A percentile compares a stretch with the other conserved stretches of the same genome.
Conservation (phyloP, 306 rosid genomes). For the Lithocarpus polystachyus region DNA sequence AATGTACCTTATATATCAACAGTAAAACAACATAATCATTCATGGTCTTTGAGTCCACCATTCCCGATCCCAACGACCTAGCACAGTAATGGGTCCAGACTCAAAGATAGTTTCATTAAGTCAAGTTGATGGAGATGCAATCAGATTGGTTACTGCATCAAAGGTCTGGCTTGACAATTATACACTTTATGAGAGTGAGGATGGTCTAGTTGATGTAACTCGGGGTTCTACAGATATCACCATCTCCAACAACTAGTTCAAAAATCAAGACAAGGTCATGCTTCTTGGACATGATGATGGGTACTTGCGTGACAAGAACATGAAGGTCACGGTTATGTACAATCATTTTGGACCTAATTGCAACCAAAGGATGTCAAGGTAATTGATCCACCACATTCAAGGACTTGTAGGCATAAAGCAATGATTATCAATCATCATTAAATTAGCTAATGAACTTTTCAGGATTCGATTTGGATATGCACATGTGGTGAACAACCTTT, state of each 20-base stretch:
- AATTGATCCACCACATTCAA: no score
- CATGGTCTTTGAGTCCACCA: background rate
- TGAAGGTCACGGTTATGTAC: background rate
- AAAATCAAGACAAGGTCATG: background rate
- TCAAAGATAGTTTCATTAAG: background rate
- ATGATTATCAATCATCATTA: no score
- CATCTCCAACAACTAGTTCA: background rate
- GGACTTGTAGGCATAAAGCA: no score
- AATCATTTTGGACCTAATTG: slow-evolving; percentile 7
- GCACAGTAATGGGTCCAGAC: background rate
- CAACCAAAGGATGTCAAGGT: background rate
- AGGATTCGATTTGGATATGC: background rate
- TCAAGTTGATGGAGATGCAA: background rate
- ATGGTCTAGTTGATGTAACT: slow-evolving; percentile 1
- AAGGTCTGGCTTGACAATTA: background rate
- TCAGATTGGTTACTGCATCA: background rate
- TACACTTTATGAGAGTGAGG: background rate
- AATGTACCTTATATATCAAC: background rate
- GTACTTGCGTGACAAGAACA: background rate
- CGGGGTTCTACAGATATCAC: background rate
- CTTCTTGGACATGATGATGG: background rate
- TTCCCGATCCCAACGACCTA: background rate
- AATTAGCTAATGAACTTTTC: background rate
- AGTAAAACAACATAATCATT: background rate
- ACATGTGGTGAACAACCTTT: background rate